Conservation (phyloP, 495 filamentous ascomycete genomes). For the Amphirosellinia nigrospora region DNA sequence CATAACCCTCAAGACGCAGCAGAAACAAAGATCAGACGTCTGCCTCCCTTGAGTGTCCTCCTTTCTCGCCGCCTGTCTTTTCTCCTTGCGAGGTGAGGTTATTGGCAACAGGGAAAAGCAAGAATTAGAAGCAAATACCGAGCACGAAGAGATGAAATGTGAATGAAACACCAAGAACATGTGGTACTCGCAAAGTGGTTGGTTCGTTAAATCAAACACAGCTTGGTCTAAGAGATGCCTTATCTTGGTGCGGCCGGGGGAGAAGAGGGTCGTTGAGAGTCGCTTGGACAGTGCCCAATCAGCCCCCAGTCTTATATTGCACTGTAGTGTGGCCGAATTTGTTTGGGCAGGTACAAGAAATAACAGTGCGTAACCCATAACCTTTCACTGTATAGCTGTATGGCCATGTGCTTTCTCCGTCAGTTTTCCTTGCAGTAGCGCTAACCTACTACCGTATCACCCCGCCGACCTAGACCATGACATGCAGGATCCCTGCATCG, state of each 20-base stretch:
- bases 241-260: neutral
- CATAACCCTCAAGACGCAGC: conserved; percentile 1
- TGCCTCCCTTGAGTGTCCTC: neutral
- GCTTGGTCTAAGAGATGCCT: neutral
- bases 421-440: conserved; percentile 12
- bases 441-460: neutral
- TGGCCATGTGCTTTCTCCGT: neutral
- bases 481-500: conserved; percentile 16
- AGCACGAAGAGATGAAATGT: neutral
- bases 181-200: neutral
- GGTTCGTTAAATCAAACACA: neutral
- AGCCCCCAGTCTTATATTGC: neutral
- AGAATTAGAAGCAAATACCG: neutral
- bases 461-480: neutral
- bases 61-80: neutral
- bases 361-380: neutral
- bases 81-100: neutral
- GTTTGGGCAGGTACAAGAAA: conserved; percentile 4
- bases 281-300: neutral
- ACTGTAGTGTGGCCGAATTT: neutral
- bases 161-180: neutral
- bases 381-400: neutral
- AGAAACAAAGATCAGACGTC: conserved; percentile 6
- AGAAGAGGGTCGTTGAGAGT: conserved; percentile 2
- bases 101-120: neutral